phyloP scores from a whole-genome alignment of 2,329 filamentous ascomycete species.

The Davidsoniella eucalypti region DNA sequence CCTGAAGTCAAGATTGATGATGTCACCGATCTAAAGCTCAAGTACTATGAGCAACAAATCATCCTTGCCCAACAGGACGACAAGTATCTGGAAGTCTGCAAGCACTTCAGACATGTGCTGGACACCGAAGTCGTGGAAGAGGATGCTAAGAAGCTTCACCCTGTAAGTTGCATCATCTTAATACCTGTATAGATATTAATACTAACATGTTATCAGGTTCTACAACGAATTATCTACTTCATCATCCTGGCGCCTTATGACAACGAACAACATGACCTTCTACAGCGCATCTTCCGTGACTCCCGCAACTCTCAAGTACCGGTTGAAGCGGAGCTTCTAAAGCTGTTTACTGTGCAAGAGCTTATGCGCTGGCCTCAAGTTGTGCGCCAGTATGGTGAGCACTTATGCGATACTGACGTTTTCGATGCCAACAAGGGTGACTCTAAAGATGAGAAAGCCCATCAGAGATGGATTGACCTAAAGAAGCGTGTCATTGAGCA shows the following conservation, averaged over 20 bases:
- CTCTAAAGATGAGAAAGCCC: constrained; percentile 61
- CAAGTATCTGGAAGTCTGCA: constrained; percentile 95
- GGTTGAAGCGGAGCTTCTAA: constrained; percentile 70
- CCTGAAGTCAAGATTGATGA: constrained; percentile 68
- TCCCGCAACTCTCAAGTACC: constrained; percentile 62
- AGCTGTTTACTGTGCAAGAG: constrained; percentile 88
- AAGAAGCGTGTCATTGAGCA: constrained; percentile 98
- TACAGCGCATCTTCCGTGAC: constrained; percentile 83
- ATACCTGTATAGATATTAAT: neutral
- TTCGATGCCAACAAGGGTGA: constrained; percentile 54
- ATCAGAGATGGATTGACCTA: constrained; percentile 81
- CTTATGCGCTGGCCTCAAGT: constrained; percentile 98
- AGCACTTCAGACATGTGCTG: constrained; percentile 91
- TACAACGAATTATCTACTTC: constrained; percentile 95
- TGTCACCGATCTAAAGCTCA: constrained; percentile 88
- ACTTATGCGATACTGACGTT: constrained; percentile 77
- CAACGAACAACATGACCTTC: constrained; percentile 94
- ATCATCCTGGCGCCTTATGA: constrained; percentile 92
- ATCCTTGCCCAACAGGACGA: constrained; percentile 87
- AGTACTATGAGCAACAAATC: constrained; percentile 96
- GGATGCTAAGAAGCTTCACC: constrained; percentile 68
- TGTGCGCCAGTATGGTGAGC: constrained; percentile 70
- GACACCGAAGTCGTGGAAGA: constrained; percentile 93
- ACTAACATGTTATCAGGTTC: constrained; percentile 36
- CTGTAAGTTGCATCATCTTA: constrained; percentile 38